phyloP scores from a whole-genome alignment of 2,329 filamentous ascomycete species.

The Cladosporium phlei region DNA sequence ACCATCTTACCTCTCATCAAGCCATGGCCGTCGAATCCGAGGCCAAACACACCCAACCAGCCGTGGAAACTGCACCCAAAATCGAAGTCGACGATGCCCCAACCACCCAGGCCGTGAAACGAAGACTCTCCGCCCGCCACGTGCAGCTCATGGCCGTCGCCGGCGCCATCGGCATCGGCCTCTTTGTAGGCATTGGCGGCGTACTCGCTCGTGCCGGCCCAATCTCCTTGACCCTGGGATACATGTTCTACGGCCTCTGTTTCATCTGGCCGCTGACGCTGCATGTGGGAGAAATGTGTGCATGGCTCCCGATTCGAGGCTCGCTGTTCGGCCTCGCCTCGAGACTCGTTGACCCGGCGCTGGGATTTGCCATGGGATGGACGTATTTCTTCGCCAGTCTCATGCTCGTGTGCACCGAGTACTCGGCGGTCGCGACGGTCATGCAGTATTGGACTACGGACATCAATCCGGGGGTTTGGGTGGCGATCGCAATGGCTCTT shows the following conservation, averaged over 20 bases:
- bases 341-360: constrained; percentile 68
- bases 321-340: constrained; percentile 73
- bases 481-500: constrained; percentile 56
- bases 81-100: not conserved
- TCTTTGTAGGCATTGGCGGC: constrained; percentile 18
- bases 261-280: constrained; percentile 42
- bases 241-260: constrained; percentile 21
- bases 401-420: constrained; percentile 16
- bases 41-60: not conserved
- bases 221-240: constrained; percentile 37
- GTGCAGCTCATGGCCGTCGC: constrained; percentile 22
- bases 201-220: constrained; percentile 34
- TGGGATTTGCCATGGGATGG: constrained; percentile 51
- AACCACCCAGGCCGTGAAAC: not conserved
- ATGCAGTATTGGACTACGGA: constrained; percentile 35
- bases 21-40: constrained; percentile 1
- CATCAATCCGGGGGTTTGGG: constrained; percentile 42
- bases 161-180: constrained; percentile 19
- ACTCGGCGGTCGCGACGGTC: constrained; percentile 15
- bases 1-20: no score
- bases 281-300: constrained; percentile 60
- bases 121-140: constrained; percentile 8
- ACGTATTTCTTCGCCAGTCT: constrained; percentile 22
- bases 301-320: constrained; percentile 68
- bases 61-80: not conserved